phyloP scores from a whole-genome alignment of 768 basidiomycete genomes.

The Kwoniella europaea region DNA sequence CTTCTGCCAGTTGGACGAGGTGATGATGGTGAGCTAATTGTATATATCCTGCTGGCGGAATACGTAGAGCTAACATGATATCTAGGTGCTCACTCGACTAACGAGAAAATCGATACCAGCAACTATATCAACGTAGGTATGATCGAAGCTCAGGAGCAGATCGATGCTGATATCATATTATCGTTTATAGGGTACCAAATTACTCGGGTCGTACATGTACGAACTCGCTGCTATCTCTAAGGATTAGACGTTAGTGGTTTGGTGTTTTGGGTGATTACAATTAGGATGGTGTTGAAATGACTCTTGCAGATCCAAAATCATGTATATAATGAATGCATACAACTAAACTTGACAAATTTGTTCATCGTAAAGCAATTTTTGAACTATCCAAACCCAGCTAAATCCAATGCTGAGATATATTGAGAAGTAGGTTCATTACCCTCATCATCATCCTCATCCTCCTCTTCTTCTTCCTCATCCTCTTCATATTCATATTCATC shows the following conservation, averaged over 20 bases:
- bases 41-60: not conserved
- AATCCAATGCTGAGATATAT: constrained; percentile 51
- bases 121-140: constrained; percentile 84
- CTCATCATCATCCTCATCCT: constrained; percentile 45
- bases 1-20: constrained; percentile 91
- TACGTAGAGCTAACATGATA: not conserved
- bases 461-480: constrained; percentile 45
- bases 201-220: constrained; percentile 80
- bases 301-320: not conserved
- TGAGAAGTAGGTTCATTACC: constrained; percentile 40
- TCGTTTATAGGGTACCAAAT: constrained; percentile 62
- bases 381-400: constrained; percentile 42
- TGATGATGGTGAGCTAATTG: constrained; percentile 82
- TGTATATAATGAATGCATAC: constrained; percentile 10
- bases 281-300: not conserved
- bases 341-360: not conserved
- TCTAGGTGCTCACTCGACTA: constrained; percentile 63
- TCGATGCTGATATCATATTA: not conserved
- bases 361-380: not conserved
- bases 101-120: constrained; percentile 88
- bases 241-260: constrained; percentile 6
- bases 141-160: not conserved
- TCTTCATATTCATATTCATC: constrained; percentile 40
- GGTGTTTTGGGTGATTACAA: not conserved
- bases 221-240: constrained; percentile 64